Conservation (phyloP, 2,329 filamentous ascomycete genomes). For the Didymella keratinophila region DNA sequence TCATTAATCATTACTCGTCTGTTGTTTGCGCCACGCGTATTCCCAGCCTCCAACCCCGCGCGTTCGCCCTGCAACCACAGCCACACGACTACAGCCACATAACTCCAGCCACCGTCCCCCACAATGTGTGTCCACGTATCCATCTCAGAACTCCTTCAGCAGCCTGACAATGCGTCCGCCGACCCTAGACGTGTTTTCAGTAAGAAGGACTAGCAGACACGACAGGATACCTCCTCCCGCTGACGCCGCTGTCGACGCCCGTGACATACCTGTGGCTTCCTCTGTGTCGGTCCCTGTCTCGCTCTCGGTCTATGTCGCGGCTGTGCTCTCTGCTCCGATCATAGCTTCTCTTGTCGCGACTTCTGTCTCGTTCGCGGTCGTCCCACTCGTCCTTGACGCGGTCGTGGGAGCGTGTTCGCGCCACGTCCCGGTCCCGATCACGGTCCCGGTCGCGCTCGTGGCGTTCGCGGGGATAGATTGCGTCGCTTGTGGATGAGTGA, state of each 20-base stretch:
- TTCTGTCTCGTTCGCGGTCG: conserved; percentile 26
- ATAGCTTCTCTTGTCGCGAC: conserved; percentile 24
- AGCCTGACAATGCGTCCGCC: conserved; percentile 29
- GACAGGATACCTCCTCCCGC: conserved; percentile 45
- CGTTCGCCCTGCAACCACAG: background rate
- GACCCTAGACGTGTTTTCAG: conserved; percentile 28
- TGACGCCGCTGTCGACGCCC: conserved; percentile 46
- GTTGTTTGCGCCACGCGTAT: conserved; percentile 6
- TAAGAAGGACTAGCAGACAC: conserved; percentile 28
- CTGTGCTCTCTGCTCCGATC: conserved; percentile 25
- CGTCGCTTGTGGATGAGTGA: conserved; percentile 34
- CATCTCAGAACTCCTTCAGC: conserved; percentile 34
- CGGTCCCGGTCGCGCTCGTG: conserved; percentile 29
- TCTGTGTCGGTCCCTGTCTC: conserved; percentile 25
- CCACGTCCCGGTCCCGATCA: conserved; percentile 24
- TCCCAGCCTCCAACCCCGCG: conserved; percentile 5
- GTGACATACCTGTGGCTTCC: conserved; percentile 44
- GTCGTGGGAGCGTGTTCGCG: conserved; percentile 41
- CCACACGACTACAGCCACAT: background rate
- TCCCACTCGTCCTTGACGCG: conserved; percentile 40
- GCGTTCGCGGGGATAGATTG: conserved; percentile 35
- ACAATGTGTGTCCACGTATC: background rate
- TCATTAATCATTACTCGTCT: conserved; percentile 13
- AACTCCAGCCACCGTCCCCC: background rate
- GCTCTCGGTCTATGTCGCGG: conserved; percentile 27